These are phyloP conservation scores for Shiraia sp. DNA, from an alignment of 2,329 filamentous ascomycete genomes.

Conservation along the genomic window DNA sequence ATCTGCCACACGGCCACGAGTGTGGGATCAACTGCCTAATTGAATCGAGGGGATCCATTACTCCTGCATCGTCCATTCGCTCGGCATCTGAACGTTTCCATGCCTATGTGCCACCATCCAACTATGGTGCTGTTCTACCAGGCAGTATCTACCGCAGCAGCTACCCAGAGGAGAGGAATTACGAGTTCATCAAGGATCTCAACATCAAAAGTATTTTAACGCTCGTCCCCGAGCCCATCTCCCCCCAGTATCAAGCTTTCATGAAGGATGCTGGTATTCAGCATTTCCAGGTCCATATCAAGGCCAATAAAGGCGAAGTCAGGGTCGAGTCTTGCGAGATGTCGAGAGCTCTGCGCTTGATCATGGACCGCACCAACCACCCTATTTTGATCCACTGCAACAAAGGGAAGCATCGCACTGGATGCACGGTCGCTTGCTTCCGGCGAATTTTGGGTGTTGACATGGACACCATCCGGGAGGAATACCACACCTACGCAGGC, in stretches of 20 bases:
- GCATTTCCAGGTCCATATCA: constrained; percentile 76
- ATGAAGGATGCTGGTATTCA: constrained; percentile 68
- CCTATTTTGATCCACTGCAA: constrained; percentile 91
- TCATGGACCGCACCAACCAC: constrained; percentile 73
- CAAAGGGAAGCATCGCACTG: constrained; percentile 90
- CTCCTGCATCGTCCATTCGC: constrained; percentile 20
- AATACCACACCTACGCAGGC: constrained; percentile 69
- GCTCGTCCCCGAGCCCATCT: constrained; percentile 55
- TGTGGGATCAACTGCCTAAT: constrained; percentile 14
- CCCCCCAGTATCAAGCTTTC: constrained; percentile 60
- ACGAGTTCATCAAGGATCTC: constrained; percentile 68
- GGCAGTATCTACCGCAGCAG: constrained; percentile 79
- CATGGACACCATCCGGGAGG: constrained; percentile 64
- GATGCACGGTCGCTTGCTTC: constrained; percentile 81
- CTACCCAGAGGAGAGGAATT: constrained; percentile 74
- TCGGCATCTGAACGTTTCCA: constrained; percentile 39
- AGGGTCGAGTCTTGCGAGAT: constrained; percentile 56
- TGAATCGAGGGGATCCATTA: constrained; percentile 17
- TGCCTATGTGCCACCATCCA: constrained; percentile 59
- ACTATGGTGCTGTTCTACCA: constrained; percentile 75
- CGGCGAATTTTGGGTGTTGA: constrained; percentile 71
- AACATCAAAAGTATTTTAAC: constrained; percentile 78
- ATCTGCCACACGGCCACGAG: constrained; percentile 29
- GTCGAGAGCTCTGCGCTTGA: constrained; percentile 69
- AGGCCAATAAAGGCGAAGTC: constrained; percentile 79